A percentile compares a stretch with the other conserved stretches of the same genome.
These are phyloP conservation scores for Trichophaea hybrida DNA, from an alignment of 2,329 filamentous ascomycete genomes.

Conservation along the genomic window DNA sequence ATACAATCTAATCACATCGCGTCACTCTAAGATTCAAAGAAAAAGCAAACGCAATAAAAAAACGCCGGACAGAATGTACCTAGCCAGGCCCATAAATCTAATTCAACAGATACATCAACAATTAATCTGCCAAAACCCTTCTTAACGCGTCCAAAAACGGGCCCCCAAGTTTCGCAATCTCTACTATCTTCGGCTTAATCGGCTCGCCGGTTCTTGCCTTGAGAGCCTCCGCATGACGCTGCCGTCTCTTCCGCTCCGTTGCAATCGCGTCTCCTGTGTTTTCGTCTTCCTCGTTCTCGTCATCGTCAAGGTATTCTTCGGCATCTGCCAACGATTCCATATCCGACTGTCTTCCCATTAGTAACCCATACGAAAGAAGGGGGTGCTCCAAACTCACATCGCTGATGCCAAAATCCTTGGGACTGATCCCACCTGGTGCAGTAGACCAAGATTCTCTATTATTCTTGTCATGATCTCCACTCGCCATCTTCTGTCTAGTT, in stretches of 20 bases:
- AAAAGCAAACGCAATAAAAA: not conserved
- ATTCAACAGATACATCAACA: not conserved
- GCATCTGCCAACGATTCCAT: slow-evolving; percentile 74
- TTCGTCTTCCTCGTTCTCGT: slow-evolving; percentile 59
- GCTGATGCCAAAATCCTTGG: slow-evolving; percentile 79
- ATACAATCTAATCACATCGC: too few species aligned
- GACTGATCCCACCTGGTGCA: slow-evolving; percentile 51
- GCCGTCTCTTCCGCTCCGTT: slow-evolving; percentile 64
- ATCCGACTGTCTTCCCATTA: slow-evolving; percentile 40
- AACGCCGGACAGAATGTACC: too few species aligned
- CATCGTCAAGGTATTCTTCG: slow-evolving; percentile 38
- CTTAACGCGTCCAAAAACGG: slow-evolving; percentile 72
- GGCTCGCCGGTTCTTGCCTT: slow-evolving; percentile 72
- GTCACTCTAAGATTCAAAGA: not conserved
- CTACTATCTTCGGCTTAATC: slow-evolving; percentile 59
- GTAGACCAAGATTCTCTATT: slow-evolving; percentile 32
- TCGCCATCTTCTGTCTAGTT: slow-evolving; percentile 97
- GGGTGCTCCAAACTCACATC: slow-evolving; percentile 38
- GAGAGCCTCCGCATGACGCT: slow-evolving; percentile 64
- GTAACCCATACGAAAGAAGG: not conserved
- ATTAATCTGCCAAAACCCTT: slow-evolving; percentile 59
- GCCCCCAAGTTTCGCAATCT: slow-evolving; percentile 66
- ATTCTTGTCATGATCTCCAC: slow-evolving; percentile 46
- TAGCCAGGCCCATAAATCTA: not conserved
- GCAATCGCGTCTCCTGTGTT: slow-evolving; percentile 67